Evolutionary conservation across 768 basidiomycete species (phyloP).

Genomic region (Rhodotorula diobovata): DNA sequence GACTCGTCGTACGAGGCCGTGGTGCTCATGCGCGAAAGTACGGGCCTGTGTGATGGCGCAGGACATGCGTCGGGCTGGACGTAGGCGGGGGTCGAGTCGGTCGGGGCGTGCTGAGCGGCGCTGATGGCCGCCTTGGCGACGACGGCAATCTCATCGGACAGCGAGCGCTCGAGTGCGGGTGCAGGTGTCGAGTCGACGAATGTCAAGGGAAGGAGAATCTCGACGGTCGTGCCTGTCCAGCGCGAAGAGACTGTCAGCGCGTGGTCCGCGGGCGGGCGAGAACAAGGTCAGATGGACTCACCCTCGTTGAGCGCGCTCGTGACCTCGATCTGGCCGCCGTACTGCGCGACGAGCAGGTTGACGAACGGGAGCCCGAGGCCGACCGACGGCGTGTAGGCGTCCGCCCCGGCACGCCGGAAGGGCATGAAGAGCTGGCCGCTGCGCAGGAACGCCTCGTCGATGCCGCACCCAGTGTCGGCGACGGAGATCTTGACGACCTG

Average conservation of each 20-base stretch:
- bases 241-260: background rate
- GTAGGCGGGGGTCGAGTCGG: background rate
- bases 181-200: background rate
- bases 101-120: background rate
- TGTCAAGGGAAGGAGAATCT: background rate
- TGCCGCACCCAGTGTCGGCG: constrained; percentile 6
- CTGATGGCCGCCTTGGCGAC: background rate
- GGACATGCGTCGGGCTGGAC: background rate
- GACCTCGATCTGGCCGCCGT: background rate
- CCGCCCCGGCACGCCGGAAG: constrained; percentile 6
- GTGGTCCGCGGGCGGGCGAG: too few species aligned
- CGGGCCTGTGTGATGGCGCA: background rate
- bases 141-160: background rate
- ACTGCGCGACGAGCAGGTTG: background rate
- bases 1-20: background rate
- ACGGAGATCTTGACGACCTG: background rate
- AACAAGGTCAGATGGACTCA: background rate
- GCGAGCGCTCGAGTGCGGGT: background rate
- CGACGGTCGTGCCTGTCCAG: constrained; percentile 3
- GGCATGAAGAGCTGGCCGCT: constrained; percentile 10
- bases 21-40: background rate
- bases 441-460: background rate
- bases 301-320: background rate
- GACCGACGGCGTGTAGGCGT: background rate
- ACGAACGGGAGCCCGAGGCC: constrained; percentile 11